Conservation (phyloP, 768 basidiomycete species). For the Gymnopilus dilepis region DNA sequence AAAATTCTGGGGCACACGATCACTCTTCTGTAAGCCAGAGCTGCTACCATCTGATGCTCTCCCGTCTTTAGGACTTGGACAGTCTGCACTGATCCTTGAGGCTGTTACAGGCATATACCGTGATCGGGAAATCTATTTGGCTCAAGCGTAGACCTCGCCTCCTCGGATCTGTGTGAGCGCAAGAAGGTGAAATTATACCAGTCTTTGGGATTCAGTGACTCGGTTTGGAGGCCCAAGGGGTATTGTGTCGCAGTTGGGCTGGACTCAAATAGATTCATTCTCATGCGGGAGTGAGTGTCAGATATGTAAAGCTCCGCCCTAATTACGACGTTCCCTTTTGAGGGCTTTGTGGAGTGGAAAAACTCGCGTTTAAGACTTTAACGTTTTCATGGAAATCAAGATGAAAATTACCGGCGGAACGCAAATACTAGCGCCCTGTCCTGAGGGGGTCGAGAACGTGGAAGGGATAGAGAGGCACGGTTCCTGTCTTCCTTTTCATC, state of each 20-base stretch:
- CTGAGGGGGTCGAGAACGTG: background rate
- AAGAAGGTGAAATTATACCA: background rate
- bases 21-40: background rate
- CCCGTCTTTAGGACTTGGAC: background rate
- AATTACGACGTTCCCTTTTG: background rate
- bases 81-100: background rate
- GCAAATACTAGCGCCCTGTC: background rate
- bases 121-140: too few relatives aligned
- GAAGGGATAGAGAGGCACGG: background rate
- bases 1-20: background rate
- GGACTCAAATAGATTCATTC: constrained; percentile 4
- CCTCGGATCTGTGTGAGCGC: background rate
- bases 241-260: background rate
- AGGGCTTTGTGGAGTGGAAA: background rate
- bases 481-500: background rate
- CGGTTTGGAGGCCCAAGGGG: background rate
- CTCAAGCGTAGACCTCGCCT: background rate
- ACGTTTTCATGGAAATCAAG: background rate
- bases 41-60: background rate
- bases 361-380: background rate
- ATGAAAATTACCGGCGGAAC: background rate
- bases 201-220: background rate
- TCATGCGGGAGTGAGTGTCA: background rate
- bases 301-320: background rate
- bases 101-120: too few relatives aligned